These are phyloP conservation scores for Quercus wislizeni DNA, from an alignment of 306 rosid genomes.

Conservation along the genomic window DNA sequence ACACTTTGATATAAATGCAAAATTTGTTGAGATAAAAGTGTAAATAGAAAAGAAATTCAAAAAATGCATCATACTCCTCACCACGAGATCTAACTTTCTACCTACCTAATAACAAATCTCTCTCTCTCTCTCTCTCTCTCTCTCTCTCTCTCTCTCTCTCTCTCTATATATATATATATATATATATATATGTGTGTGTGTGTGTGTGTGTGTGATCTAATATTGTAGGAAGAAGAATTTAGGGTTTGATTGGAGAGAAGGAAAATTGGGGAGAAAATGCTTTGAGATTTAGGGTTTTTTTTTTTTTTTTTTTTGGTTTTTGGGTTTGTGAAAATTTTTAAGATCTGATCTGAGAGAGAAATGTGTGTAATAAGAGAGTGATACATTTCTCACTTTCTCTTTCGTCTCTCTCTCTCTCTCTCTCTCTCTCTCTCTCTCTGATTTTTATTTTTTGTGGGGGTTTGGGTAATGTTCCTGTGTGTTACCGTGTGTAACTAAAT, in stretches of 20 bases:
- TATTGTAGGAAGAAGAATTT: not conserved
- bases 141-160: not conserved
- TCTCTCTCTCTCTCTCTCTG: not conserved
- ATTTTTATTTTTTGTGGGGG: not conserved
- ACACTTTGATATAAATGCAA: too few species aligned
- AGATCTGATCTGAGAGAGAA: constrained; percentile 34
- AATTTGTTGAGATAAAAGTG: too few species aligned
- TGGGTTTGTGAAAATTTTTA: not conserved
- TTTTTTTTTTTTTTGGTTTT: not conserved
- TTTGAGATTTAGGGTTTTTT: constrained; percentile 9
- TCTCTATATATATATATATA: not conserved
- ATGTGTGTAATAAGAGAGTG: constrained; percentile 5
- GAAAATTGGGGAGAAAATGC: not conserved
- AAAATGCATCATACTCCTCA: too few species aligned
- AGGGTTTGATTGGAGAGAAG: constrained; percentile 25
- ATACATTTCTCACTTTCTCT: constrained; percentile 3
- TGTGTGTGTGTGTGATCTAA: not conserved
- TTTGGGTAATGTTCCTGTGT: not conserved
- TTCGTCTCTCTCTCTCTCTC: not conserved
- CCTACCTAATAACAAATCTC: too few species aligned
- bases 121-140: too few species aligned
- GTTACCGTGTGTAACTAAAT: not conserved
- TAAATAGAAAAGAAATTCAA: too few species aligned
- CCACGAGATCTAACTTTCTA: too few species aligned
- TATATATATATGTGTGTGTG: not conserved